Evolutionary conservation across 352 stramenopile genomes (phyloP), one percentile per base, ranked within the genome.

Genomic region (Elongisporangium prolatum): DNA sequence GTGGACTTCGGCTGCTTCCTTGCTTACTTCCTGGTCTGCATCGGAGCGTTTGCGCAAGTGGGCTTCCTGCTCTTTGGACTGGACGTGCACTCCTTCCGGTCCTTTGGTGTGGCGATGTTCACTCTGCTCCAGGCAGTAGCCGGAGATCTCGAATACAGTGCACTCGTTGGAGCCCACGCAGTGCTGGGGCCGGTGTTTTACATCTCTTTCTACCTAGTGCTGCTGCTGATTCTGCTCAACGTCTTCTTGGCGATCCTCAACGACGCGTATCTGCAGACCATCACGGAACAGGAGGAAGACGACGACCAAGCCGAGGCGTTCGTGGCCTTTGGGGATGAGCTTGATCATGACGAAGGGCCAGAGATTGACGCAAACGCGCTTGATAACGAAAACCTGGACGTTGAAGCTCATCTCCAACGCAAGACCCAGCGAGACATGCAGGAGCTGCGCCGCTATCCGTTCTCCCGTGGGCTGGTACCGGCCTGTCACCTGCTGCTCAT

Each of bases 161-260:
- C 59, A 14, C 66, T 92, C 52, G 54, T 65, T 3, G 64, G 73
- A 17, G 68, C 80, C 0, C 75, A 88, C 49, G 61, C 54, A 5
- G 67, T 73, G 48, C 65, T 87, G 2, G 83, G 80, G 0, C 83
- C 83, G 50, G 56, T 90, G 5, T 92, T 84, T 63, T 92, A 86
- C 58, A 69, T 89, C 21, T 51, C 70, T 50, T 92, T 85, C 63
- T 92, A 90, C 61, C 54, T 91, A 48, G 54, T 90, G 44, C 55
- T 92, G 52, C 54, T 90, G 48, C 63, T 92, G 9, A 75, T 92
- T 16, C 49, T 88, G 48, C 69, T 89, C 56, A 92, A 92, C 44
- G 75, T 92, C 9, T 89, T 90, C 48, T 65, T 86, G 7, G 80
- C 81, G 21, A 88, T 92, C 40, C 60, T 92, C 13, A 89, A 89